Evolutionary conservation across 1,284 basidiomycete genomes (phyloP), one percentile per base, ranked within the genome.

Genomic region (Cryptococcus amylolentus): DNA sequence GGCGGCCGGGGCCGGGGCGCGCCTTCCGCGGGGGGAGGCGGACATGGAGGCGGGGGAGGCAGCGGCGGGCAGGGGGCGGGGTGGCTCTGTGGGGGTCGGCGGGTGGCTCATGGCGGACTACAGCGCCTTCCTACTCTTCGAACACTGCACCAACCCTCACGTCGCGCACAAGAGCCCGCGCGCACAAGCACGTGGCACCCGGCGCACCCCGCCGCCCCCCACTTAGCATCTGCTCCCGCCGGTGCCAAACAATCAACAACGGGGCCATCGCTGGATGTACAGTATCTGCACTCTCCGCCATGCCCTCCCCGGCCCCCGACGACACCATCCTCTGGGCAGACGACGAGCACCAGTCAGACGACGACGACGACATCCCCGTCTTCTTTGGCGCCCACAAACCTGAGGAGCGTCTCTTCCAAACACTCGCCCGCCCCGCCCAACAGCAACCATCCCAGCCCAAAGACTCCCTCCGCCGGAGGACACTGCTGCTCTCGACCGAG

Each of bases 1-100:
- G 8, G 69, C 70, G n/a, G 70, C 67, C 5, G 71, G 71, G 9
- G 70, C 71, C 6, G 71, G 69, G 9, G 71, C 71, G 40, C 70
- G 60, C 10, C 59, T 61, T 10, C 71, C 68, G 23, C 62, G 49
- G 45, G 65, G n/a, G 12, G 54, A 64, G 10, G 62, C 63, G n/a
- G 55, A 60, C 58, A 72, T 53, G 3, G 68, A 65, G 10, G 60
- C 51, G 39, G 48, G 58, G 7, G 68, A 65, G 13, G 57, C 54
- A 14, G 64, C 61, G 49, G 49, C 65, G 16, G 56, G 44, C 6
- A 66, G 31, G 18, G 57, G 58, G 28, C 66, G 58, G 35, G 57
- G n/a, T 18, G 44, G 20, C 26, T 27, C n/a, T n/a, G n/a, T n/a
- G 7, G 23, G 38, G 31, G 37, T 41, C 39, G 18, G 18, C 13